Evolutionary conservation across 768 basidiomycete species (phyloP).

Genomic region (Heimioporus sp.): DNA sequence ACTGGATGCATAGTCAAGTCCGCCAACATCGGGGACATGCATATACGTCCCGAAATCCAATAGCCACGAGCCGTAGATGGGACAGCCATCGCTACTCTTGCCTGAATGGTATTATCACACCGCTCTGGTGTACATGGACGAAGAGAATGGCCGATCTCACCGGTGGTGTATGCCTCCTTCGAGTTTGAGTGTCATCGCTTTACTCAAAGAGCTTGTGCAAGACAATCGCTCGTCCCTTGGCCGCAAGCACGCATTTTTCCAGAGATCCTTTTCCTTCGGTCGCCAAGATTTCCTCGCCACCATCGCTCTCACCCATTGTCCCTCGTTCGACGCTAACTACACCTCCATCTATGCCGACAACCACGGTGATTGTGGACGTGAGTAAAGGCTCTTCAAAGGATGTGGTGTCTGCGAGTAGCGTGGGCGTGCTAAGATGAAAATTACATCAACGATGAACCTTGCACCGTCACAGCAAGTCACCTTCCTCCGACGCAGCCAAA

Average conservation of each 20-base stretch:
- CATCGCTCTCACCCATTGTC: slow-evolving; percentile 18
- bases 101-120: too few species aligned
- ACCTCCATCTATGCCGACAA: slow-evolving; percentile 44
- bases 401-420: slow-evolving; percentile 79
- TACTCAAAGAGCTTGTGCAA: slow-evolving; percentile 24
- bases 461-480: neutral
- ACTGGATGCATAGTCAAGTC: too few species aligned
- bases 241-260: slow-evolving; percentile 16
- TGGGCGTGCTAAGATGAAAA: slow-evolving; percentile 30
- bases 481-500: slow-evolving; percentile 26
- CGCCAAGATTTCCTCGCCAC: slow-evolving; percentile 7
- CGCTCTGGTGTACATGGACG: too few species aligned
- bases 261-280: slow-evolving; percentile 4
- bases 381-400: slow-evolving; percentile 89
- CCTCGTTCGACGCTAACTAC: slow-evolving; percentile 24
- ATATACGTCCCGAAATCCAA: too few species aligned
- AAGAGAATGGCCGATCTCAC: too few species aligned
- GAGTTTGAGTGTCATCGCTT: neutral
- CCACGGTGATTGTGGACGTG: slow-evolving; percentile 64
- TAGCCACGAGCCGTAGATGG: too few species aligned
- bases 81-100: too few species aligned
- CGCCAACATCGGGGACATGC: too few species aligned
- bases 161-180: neutral
- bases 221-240: slow-evolving; percentile 21
- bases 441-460: neutral